Percentiles rank a stretch among this genome's conserved stretches.
Conservation (phyloP, 2,329 filamentous ascomycete species). For the Pseudogymnoascus sp. region DNA sequence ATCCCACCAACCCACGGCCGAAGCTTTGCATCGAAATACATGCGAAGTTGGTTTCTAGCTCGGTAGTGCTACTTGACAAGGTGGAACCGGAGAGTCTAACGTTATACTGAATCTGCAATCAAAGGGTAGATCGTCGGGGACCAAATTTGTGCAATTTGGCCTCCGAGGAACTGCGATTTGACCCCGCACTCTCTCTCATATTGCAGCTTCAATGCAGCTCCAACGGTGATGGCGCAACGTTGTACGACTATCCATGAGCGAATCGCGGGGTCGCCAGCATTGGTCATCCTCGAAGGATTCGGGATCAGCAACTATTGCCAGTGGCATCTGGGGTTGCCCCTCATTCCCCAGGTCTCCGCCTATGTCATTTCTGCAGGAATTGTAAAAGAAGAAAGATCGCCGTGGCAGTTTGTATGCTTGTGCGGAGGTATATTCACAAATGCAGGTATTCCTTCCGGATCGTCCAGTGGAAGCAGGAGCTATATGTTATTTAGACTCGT, state of each 20-base stretch:
- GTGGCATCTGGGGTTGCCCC: not conserved
- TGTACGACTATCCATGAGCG: not conserved
- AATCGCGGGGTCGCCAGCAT: slow-evolving; percentile 1
- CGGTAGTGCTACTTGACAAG: not conserved
- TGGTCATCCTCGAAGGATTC: not conserved
- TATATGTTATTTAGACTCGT: slow-evolving; percentile 1
- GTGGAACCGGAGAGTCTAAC: not conserved
- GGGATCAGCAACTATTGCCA: not conserved
- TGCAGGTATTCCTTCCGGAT: slow-evolving; percentile 5
- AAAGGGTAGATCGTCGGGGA: not conserved
- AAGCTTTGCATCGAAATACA: not conserved
- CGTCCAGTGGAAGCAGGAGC: not conserved
- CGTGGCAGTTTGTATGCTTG: not conserved
- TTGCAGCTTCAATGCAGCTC: not conserved
- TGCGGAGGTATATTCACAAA: slow-evolving; percentile 1
- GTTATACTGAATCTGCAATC: not conserved
- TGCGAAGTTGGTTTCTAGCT: not conserved
- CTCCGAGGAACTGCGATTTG: not conserved
- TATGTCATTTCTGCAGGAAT: not conserved
- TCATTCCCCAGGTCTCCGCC: not conserved
- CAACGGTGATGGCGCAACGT: not conserved
- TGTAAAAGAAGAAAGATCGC: not conserved
- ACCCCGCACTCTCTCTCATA: slow-evolving; percentile 1
- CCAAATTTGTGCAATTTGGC: not conserved
- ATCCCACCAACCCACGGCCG: not conserved